Conservation (phyloP, 306 rosid genomes). For the Inga oerstediana region DNA sequence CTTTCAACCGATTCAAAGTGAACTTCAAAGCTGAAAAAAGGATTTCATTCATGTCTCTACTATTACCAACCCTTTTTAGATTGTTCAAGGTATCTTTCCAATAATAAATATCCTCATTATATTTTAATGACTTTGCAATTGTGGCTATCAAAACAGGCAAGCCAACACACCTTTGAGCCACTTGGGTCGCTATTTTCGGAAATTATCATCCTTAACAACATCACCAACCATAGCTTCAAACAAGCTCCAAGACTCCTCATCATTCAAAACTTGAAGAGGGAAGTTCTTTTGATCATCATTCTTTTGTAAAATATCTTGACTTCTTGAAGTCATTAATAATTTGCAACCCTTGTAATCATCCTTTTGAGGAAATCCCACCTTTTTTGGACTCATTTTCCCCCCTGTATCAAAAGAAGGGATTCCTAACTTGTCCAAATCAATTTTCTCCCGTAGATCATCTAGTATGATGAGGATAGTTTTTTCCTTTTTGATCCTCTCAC, state of each 20-base stretch:
- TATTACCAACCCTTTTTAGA: too few relatives aligned
- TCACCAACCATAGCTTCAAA: background rate
- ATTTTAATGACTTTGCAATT: background rate
- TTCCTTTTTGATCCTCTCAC: background rate
- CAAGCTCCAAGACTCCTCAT: background rate
- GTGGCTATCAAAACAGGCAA: background rate
- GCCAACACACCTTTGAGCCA: background rate
- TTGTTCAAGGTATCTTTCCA: background rate
- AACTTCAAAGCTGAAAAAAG: too few relatives aligned
- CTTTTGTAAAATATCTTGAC: background rate
- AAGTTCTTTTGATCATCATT: background rate
- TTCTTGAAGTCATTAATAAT: conserved; percentile 1
- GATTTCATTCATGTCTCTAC: too few relatives aligned
- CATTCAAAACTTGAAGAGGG: background rate
- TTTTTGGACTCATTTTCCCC: too few relatives aligned
- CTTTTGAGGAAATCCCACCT: background rate
- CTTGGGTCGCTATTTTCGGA: background rate
- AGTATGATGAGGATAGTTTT: background rate
- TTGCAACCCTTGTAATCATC: background rate
- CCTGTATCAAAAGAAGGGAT: background rate
- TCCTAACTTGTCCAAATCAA: background rate
- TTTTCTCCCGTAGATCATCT: background rate
- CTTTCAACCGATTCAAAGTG: too few relatives aligned
- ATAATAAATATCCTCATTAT: background rate
- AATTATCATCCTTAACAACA: background rate